These are phyloP conservation scores for Omphalea diandra DNA, from an alignment of 441 rosid genomes.

Conservation along the genomic window DNA sequence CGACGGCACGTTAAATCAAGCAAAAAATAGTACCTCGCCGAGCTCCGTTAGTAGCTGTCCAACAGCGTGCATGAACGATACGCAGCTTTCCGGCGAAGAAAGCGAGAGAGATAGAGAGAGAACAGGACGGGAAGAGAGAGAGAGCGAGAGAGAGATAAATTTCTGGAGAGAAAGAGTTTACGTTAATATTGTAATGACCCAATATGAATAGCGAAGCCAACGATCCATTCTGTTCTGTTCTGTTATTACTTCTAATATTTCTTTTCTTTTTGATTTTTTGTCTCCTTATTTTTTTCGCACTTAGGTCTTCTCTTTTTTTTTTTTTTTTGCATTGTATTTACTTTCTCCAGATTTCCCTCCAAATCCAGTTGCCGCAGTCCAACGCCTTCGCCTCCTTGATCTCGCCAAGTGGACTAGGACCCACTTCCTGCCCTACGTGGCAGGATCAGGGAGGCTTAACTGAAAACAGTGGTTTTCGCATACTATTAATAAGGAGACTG, in stretches of 20 bases:
- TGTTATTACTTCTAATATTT: too few relatives aligned
- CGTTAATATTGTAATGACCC: not conserved
- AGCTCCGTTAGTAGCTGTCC: slow-evolving; percentile 20
- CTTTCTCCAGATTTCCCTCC: slow-evolving; percentile 35
- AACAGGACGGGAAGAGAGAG: slow-evolving; percentile 16
- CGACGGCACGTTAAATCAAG: slow-evolving; percentile 4
- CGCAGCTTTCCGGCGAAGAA: slow-evolving; percentile 45
- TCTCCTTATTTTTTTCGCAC: not conserved
- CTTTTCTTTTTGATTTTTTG: too few relatives aligned
- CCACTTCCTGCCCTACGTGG: slow-evolving; percentile 21
- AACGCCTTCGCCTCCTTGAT: slow-evolving; percentile 14
- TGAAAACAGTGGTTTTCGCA: not conserved
- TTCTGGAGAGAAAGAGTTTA: too few relatives aligned
- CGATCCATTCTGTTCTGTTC: slow-evolving; percentile 23
- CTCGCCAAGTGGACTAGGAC: slow-evolving; percentile 20
- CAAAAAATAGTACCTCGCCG: slow-evolving; percentile 25
- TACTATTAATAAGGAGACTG: slow-evolving; percentile 16
- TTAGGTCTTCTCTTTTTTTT: not conserved
- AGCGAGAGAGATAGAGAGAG: slow-evolving; percentile 26
- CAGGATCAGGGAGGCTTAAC: slow-evolving; percentile 9
- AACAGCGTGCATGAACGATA: slow-evolving; percentile 26
- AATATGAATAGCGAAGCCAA: slow-evolving; percentile 19
- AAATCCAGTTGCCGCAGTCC: slow-evolving; percentile 31
- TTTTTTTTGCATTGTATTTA: slow-evolving; percentile 2
- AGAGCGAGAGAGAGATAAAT: too few relatives aligned